A percentile compares a stretch with the other conserved stretches of the same genome.
Evolutionary conservation across 331 rosid species (phyloP).

Genomic region (Malus hybrid): DNA sequence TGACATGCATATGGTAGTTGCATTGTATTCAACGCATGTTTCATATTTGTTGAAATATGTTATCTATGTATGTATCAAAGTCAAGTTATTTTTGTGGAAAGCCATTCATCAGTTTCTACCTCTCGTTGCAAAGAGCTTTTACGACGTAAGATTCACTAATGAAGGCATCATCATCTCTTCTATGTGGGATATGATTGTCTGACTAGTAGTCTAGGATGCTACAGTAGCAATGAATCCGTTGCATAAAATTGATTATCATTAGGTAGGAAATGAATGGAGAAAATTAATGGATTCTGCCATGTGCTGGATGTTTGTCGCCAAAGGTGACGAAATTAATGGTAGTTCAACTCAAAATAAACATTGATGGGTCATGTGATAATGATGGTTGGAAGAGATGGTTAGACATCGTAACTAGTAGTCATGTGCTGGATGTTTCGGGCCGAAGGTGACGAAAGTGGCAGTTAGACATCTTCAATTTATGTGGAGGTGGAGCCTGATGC

Average conservation of each 20-base stretch:
- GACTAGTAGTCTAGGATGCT: too few species aligned
- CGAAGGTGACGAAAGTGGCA: not conserved
- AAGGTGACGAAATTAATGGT: fast-evolving
- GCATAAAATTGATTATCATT: not conserved
- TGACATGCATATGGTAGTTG: too few species aligned
- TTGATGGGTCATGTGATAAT: not conserved
- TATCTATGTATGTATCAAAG: too few species aligned
- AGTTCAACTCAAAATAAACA: not conserved
- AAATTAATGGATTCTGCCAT: not conserved
- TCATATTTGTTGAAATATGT: too few species aligned
- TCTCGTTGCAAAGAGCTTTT: not conserved
- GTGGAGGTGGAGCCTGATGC: not conserved
- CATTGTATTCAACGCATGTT: too few species aligned
- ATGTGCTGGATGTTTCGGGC: not conserved
- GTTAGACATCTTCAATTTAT: not conserved
- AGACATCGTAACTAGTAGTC: not conserved
- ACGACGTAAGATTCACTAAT: not conserved
- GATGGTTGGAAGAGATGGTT: not conserved
- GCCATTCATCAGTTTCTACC: not conserved
- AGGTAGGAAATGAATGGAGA: not conserved
- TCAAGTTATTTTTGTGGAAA: not conserved
- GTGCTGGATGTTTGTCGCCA: not conserved
- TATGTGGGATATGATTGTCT: too few species aligned
- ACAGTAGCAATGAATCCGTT: not conserved
- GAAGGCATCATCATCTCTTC: not conserved